Evolutionary conservation across 352 stramenopile genomes (phyloP).

Genomic region (Pythium sukuiense): DNA sequence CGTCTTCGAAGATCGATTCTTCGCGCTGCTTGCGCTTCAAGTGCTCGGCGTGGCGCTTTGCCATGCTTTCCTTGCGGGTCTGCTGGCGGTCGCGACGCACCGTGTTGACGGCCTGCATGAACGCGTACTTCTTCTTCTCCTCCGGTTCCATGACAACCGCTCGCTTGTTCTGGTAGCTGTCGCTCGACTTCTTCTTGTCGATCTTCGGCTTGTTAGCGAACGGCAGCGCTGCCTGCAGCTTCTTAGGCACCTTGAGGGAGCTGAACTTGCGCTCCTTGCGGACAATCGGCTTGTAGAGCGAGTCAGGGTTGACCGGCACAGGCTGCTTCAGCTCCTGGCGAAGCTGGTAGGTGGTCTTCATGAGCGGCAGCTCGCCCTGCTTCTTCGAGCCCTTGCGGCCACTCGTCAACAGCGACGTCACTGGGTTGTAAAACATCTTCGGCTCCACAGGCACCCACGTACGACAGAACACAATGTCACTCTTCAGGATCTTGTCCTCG

Average conservation of each 20-base stretch:
- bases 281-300: slow-evolving; percentile 98
- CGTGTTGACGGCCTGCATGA: slow-evolving; percentile 97
- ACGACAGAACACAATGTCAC: slow-evolving; percentile 98
- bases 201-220: slow-evolving; percentile 98
- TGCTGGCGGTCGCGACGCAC: slow-evolving; percentile 96
- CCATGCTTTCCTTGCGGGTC: slow-evolving; percentile 93
- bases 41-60: slow-evolving; percentile 79
- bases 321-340: slow-evolving; percentile 93
- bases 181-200: slow-evolving; percentile 84
- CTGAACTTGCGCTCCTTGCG: slow-evolving; percentile 93
- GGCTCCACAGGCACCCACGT: slow-evolving; percentile 99
- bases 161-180: slow-evolving; percentile 88
- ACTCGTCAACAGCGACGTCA: slow-evolving; percentile 82
- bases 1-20: slow-evolving; percentile 87
- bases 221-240: slow-evolving; percentile 95
- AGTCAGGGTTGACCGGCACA: slow-evolving; percentile 97
- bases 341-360: slow-evolving; percentile 96
- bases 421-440: slow-evolving; percentile 99
- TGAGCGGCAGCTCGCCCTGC: slow-evolving; percentile 51
- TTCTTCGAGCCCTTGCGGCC: slow-evolving; percentile 53
- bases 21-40: slow-evolving; percentile 93
- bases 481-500: slow-evolving; percentile 99
- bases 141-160: slow-evolving; percentile 95
- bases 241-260: slow-evolving; percentile 94
- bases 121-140: slow-evolving; percentile 96